These are phyloP conservation scores for Epichloe uncinata DNA, from an alignment of 2,329 filamentous ascomycete species.

Conservation along the genomic window DNA sequence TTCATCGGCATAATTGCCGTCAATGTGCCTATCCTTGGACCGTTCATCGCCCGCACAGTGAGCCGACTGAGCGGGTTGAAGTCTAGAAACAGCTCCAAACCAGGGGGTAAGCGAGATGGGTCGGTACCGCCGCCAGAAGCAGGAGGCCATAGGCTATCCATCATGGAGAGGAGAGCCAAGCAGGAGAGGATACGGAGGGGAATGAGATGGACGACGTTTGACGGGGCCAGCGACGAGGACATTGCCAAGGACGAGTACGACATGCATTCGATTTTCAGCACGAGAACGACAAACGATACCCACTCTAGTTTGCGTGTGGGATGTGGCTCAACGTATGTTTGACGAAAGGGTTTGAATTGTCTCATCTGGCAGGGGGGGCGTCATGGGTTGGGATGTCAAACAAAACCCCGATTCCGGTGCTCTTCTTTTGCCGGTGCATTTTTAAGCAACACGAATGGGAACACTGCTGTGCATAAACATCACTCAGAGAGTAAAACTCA, in stretches of 20 bases:
- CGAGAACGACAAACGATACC: neutral
- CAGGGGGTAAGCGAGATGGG: neutral
- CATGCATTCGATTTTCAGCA: neutral
- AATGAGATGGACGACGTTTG: slow-evolving; percentile 6
- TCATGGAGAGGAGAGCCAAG: slow-evolving; percentile 6
- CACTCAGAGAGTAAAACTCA: too few relatives aligned
- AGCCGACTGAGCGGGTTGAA: slow-evolving; percentile 21
- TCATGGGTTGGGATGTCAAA: too few relatives aligned
- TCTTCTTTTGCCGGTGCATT: too few relatives aligned
- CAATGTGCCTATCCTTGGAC: slow-evolving; percentile 20
- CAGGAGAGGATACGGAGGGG: slow-evolving; percentile 9
- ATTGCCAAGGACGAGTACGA: slow-evolving; percentile 12
- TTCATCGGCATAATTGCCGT: slow-evolving; percentile 30
- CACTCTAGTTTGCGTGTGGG: neutral
- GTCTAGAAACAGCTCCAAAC: neutral
- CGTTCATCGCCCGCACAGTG: neutral
- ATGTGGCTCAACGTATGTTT: neutral
- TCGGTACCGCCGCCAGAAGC: neutral
- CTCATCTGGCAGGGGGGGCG: too few relatives aligned
- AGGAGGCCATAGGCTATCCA: neutral
- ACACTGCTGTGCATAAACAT: too few relatives aligned
- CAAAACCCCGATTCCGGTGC: too few relatives aligned
- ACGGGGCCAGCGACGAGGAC: slow-evolving; percentile 20
- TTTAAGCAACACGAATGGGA: too few relatives aligned
- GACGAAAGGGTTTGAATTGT: neutral